These are phyloP conservation scores for Pezicula radicicola DNA, from an alignment of 2,329 filamentous ascomycete genomes.

Conservation along the genomic window DNA sequence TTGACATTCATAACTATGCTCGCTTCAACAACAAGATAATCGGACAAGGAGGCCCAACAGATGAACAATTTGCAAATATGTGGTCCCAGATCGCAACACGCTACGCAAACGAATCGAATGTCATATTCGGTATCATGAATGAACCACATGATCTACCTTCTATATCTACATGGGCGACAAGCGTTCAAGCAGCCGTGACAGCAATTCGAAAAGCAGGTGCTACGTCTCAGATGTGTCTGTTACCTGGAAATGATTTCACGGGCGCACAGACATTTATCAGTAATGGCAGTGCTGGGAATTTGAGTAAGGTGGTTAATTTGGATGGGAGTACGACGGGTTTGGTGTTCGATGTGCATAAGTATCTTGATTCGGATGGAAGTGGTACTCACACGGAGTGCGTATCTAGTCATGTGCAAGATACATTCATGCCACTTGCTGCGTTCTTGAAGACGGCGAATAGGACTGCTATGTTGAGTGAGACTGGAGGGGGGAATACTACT, in stretches of 20 bases:
- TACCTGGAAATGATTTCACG: conserved; percentile 60
- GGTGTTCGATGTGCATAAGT: conserved; percentile 59
- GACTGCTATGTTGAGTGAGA: conserved; percentile 49
- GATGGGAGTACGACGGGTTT: conserved; percentile 54
- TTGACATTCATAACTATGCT: conserved; percentile 57
- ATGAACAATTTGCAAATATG: conserved; percentile 54
- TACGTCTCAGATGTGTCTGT: conserved; percentile 54
- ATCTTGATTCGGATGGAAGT: conserved; percentile 55
- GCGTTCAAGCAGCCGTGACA: conserved; percentile 59
- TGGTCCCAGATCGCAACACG: conserved; percentile 57
- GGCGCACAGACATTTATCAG: conserved; percentile 45
- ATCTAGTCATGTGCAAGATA: conserved; percentile 45
- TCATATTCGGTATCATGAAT: conserved; percentile 68
- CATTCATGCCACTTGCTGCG: conserved; percentile 42
- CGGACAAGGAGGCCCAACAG: conserved; percentile 61
- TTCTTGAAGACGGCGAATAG: conserved; percentile 46
- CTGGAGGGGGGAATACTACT: conserved; percentile 36
- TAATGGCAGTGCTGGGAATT: conserved; percentile 46
- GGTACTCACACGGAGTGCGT: conserved; percentile 50
- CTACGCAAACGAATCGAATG: conserved; percentile 50
- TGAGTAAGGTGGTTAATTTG: conserved; percentile 53
- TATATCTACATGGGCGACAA: conserved; percentile 57
- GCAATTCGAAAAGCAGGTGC: conserved; percentile 65
- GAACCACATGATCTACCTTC: conserved; percentile 59
- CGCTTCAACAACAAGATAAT: conserved; percentile 61